These are phyloP conservation scores for Trichoderma polysporum DNA, from an alignment of 2,329 filamentous ascomycete species.

Conservation along the genomic window DNA sequence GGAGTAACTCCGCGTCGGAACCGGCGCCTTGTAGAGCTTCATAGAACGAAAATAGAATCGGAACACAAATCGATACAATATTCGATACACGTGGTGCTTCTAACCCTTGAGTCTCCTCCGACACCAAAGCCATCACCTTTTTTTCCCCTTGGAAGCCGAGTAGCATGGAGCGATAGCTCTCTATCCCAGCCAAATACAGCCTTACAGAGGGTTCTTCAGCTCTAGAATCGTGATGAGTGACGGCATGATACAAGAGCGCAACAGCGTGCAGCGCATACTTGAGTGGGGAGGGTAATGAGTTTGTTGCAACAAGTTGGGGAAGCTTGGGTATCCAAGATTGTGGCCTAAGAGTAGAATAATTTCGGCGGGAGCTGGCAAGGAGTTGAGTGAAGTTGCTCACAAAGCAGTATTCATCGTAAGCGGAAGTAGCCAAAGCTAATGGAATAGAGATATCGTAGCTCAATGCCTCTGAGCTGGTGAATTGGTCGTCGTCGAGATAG, in stretches of 20 bases:
- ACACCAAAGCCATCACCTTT: neutral
- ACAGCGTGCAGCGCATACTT: conserved; percentile 11
- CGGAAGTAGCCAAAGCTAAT: neutral
- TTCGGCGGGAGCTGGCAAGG: conserved; percentile 1
- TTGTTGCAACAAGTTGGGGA: neutral
- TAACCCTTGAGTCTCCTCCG: neutral
- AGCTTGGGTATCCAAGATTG: conserved; percentile 10
- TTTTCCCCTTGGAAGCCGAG: neutral
- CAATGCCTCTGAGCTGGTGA: neutral
- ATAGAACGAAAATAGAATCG: conserved; percentile 12
- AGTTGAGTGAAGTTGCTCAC: neutral
- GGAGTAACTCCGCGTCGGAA: neutral
- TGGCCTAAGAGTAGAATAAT: neutral
- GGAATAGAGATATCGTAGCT: neutral
- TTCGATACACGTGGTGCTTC: neutral
- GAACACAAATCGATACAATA: neutral
- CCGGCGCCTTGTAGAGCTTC: neutral
- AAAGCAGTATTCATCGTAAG: conserved; percentile 5
- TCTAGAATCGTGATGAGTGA: neutral
- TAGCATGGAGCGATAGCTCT: neutral
- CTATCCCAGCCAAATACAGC: neutral
- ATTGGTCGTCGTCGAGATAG: neutral
- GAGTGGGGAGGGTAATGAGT: neutral
- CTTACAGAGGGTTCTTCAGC: neutral
- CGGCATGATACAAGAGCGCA: conserved; percentile 1